Evolutionary conservation across 2,329 filamentous ascomycete genomes (phyloP), one percentile per base, ranked within the genome.

Genomic region (Stylonectria norvegica): DNA sequence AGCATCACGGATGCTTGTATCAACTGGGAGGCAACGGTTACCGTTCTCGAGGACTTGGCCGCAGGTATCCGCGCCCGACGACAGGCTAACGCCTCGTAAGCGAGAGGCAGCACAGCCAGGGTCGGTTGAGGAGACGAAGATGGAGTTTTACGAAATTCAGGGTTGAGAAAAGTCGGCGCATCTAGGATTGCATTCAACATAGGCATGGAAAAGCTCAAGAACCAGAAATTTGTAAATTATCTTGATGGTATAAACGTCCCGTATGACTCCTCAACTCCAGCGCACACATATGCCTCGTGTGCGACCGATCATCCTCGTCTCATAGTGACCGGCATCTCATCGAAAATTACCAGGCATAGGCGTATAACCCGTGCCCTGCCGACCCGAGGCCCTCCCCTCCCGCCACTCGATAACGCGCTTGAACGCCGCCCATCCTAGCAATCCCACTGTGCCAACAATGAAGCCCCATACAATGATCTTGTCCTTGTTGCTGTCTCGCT

Each of bases 1-100:
- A 91, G 85, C 66, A 96, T 96, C 68, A 96, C 90, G 1, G 90
- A 96, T 65, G 91, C 90, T 40, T 98, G 91, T 71, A 95, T 98
- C 62, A 75, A 86, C 73, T 96, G 91, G 91, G 87, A 95, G 11
- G 76, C 73, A 38, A 96, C 90, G 1, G 80, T 93, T 29, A 71
- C 78, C 2, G 86, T 93, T 1, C 76, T 97, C 17, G 86, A 95
- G 66, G 78, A 91, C 55, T 77, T 97, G 20, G 90, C 93, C 5
- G 80, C 81, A n/a, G 86, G 88, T 23, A 85, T 97, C 37, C 79
- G 86, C 36, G 78, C 79, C 49, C 80, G 91, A 55, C 80, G 93
- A 56, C 72, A 79, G 56, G 42, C 69, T 29, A 73, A 69, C 54
- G 64, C 40, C 34, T 41, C 52, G 62, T 25, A 66, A 63, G 39